Evolutionary conservation across 768 basidiomycete species (phyloP).

Genomic region (Podaxis pistillaris): DNA sequence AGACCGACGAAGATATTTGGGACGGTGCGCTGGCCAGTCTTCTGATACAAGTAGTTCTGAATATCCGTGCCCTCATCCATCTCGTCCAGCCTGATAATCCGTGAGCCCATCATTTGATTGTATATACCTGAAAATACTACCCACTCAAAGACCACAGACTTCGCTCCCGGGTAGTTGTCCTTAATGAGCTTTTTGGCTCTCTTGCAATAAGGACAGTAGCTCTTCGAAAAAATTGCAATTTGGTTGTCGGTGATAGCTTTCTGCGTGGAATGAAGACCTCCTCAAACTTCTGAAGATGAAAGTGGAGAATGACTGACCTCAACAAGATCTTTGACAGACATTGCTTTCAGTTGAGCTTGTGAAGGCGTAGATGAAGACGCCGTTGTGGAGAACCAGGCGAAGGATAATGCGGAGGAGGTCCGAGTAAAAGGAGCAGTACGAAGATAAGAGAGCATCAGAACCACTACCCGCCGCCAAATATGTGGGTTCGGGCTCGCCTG

Average conservation of each 20-base stretch:
- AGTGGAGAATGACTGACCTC: conserved; percentile 31
- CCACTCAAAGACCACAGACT: conserved; percentile 46
- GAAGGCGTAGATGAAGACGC: conserved; percentile 30
- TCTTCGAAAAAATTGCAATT: conserved; percentile 61
- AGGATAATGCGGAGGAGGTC: conserved; percentile 25
- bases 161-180: conserved; percentile 34
- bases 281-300: not conserved
- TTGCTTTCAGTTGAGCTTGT: conserved; percentile 23
- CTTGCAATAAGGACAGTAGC: conserved; percentile 52
- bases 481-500: not conserved
- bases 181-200: conserved; percentile 47
- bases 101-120: not conserved
- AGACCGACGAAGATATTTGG: conserved; percentile 79
- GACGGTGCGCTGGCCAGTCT: conserved; percentile 70
- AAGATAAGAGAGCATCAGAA: conserved; percentile 27
- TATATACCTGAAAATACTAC: conserved; percentile 17
- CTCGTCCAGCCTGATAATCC: conserved; percentile 51
- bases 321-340: conserved; percentile 40
- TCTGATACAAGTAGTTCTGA: conserved; percentile 60
- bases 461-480: not conserved
- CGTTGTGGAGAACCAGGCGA: conserved; percentile 29
- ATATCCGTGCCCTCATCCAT: conserved; percentile 58
- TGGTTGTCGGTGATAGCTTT: conserved; percentile 46
- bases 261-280: conserved; percentile 27
- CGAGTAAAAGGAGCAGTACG: conserved; percentile 25